phyloP scores from a whole-genome alignment of 495 filamentous ascomycete species.

The Hypoxylon rickii region DNA sequence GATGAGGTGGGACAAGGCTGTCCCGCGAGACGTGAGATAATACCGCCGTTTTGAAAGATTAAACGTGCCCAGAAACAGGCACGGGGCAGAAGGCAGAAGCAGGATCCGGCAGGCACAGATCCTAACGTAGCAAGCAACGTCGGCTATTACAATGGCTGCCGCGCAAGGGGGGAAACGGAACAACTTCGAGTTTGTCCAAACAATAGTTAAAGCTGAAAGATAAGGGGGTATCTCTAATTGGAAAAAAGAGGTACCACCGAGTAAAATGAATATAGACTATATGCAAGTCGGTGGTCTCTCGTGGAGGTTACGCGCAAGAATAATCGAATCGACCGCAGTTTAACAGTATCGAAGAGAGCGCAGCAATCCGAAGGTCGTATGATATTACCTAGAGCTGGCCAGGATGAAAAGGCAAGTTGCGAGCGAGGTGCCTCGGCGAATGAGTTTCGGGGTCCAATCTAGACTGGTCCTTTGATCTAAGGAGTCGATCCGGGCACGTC shows the following conservation, averaged over 20 bases:
- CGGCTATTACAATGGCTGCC: slow-evolving; percentile 37
- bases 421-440: too few relatives aligned
- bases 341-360: slow-evolving; percentile 27
- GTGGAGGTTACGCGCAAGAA: slow-evolving; percentile 26
- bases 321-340: slow-evolving; percentile 27
- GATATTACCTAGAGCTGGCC: slow-evolving; percentile 30
- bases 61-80: slow-evolving; percentile 56
- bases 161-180: slow-evolving; percentile 29
- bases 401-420: slow-evolving; percentile 13
- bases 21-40: slow-evolving; percentile 70
- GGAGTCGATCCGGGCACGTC: slow-evolving; percentile 34
- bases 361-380: slow-evolving; percentile 14
- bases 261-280: slow-evolving; percentile 36
- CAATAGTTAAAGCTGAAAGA: slow-evolving; percentile 30
- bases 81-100: slow-evolving; percentile 45
- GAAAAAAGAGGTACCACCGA: slow-evolving; percentile 34
- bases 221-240: slow-evolving; percentile 37
- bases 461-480: slow-evolving; percentile 29
- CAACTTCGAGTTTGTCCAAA: slow-evolving; percentile 31
- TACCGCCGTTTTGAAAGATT: slow-evolving; percentile 72
- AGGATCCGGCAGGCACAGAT: slow-evolving; percentile 33
- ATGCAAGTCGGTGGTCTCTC: slow-evolving; percentile 33
- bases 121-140: slow-evolving; percentile 33
- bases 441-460: too few relatives aligned
- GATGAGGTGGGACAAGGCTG: slow-evolving; percentile 75